Base-by-base conservation (phyloP, 768 basidiomycete genomes). In the Pisolithus sp. region DNA sequence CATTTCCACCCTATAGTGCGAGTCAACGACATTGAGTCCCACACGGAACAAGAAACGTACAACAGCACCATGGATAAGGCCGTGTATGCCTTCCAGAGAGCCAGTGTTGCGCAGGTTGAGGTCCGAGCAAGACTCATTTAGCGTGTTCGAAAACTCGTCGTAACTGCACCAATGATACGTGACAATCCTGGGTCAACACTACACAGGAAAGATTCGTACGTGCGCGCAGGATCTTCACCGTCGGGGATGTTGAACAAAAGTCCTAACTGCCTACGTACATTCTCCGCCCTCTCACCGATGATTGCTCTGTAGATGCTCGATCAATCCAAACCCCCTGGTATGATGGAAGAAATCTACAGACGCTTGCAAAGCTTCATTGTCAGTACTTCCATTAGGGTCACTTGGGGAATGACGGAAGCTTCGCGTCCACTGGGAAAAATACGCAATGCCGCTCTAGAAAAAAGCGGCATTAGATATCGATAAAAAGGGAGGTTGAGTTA, bases 1-100 rank as follows among this genome's bases (percentile, higher is more conserved):
- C 62, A 23, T 65, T 63, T 1, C 63, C 61, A 10, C 62, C 62
- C 62, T 63, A 21, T 23, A 37, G 1, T 10, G 10, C 31, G 10
- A 10, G 4, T 34, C 10, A 34, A 10, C 0, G 10, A 34, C 12
- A 10, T 13, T 34, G 12, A 34, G 12, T 4, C 1, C 2, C 12
- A 3, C 10, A 12, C 3, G 10, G 4, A 4, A 34, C 3, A 34
- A 34, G 5, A 40, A 17, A 40, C 20, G 2, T 18, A 40, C 39
- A 40, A 21, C 18, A 40, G 2, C 18, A 13, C n/a, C 39, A 40
- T 40, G 39, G 13, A 40, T 40, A 12, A 40, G 17, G 6, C n/a
- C n/a, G n/a, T 40, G 39, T 10, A 40, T 10, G n/a, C 17, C n/a
- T 10, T 40, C 39, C 17, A 40, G 20, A 3, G 39, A 40, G 20